Evolutionary conservation across 2,329 filamentous ascomycete genomes (phyloP), one percentile per base, ranked within the genome.

Genomic region (Fusarium torulosum): DNA sequence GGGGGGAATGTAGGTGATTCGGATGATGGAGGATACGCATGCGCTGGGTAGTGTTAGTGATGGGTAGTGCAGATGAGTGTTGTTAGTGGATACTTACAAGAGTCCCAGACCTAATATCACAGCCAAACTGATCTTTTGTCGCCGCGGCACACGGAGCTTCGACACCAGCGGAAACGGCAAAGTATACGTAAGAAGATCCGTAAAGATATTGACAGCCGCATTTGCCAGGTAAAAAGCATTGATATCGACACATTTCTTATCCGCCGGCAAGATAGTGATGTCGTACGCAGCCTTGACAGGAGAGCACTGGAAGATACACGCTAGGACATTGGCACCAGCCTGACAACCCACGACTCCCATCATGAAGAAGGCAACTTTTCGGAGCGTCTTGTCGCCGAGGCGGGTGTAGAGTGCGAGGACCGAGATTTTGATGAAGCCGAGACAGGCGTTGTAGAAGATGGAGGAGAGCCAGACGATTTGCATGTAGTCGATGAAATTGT

Each of bases 361-460:
- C 65, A 67, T 67, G 3, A 69, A n/a, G 3, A 69, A 61, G 0
- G 65, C 65, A 4, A 45, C 19, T 40, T 66, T 67, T 1, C 54
- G 60, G 0, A 67, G 20, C 4, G 41, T 25, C 14, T 60, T 67
- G 21, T 68, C 66, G 2, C 66, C 66, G 8, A 68, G 47, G 1
- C 66, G 44, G 4, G 57, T 69, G 1, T 68, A 69, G 1, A 68
- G 52, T 1, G 66, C 66, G 0, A 68, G 61, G 0, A 68, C 66
- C 0, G 66, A 69, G 15, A 69, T 63, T 44, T 68, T 68, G 52
- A 68, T 66, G 41, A 68, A 68, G 5, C 66, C 66, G 0, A 68
- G 61, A 10, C 63, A 69, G 4, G 65, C 65, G 38, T 67, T 67
- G 31, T 67, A 67, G 9, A 67, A 67, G 31, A 67, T 69, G 9